Evolutionary conservation across 1,139 yeast species (phyloP).

Genomic region (Debaryomyces fabryi): DNA sequence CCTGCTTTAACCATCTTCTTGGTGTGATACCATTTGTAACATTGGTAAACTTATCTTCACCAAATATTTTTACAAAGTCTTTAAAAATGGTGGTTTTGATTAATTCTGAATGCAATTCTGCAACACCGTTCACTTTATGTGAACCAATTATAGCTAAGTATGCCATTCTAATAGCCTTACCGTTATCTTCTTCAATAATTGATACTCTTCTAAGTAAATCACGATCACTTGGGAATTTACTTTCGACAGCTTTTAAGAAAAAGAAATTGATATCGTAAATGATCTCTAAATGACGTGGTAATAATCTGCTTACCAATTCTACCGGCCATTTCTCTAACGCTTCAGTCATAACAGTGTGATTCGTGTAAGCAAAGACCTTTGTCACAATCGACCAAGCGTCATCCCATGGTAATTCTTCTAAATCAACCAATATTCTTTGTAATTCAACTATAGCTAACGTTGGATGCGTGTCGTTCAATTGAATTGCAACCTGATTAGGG

Average conservation of each 20-base stretch:
- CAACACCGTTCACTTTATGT: constrained; percentile 94
- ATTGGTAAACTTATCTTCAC: constrained; percentile 80
- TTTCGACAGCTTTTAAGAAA: constrained; percentile 77
- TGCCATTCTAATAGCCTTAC: constrained; percentile 91
- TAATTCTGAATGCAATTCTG: constrained; percentile 90
- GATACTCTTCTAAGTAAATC: constrained; percentile 74
- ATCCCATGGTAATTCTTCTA: constrained; percentile 80
- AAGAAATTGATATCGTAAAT: constrained; percentile 82
- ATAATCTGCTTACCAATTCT: constrained; percentile 69
- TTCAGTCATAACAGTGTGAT: constrained; percentile 93
- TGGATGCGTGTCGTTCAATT: constrained; percentile 94
- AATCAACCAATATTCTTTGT: constrained; percentile 82
- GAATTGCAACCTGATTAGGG: constrained; percentile 87
- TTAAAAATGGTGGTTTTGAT: constrained; percentile 87
- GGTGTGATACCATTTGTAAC: constrained; percentile 97
- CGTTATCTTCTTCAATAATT: constrained; percentile 76
- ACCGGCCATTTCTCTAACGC: constrained; percentile 97
- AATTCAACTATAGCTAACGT: constrained; percentile 89
- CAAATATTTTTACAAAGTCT: constrained; percentile 84
- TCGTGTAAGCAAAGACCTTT: constrained; percentile 85
- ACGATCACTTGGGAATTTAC: constrained; percentile 69
- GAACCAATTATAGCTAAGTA: constrained; percentile 88
- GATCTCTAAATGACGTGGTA: constrained; percentile 92
- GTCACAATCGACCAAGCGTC: constrained; percentile 86
- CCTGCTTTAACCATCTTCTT: constrained; percentile 94